A percentile compares a stretch with the other conserved stretches of the same genome.
These are phyloP conservation scores for Penicillium salamii DNA, from an alignment of 495 filamentous ascomycete genomes.

Conservation along the genomic window DNA sequence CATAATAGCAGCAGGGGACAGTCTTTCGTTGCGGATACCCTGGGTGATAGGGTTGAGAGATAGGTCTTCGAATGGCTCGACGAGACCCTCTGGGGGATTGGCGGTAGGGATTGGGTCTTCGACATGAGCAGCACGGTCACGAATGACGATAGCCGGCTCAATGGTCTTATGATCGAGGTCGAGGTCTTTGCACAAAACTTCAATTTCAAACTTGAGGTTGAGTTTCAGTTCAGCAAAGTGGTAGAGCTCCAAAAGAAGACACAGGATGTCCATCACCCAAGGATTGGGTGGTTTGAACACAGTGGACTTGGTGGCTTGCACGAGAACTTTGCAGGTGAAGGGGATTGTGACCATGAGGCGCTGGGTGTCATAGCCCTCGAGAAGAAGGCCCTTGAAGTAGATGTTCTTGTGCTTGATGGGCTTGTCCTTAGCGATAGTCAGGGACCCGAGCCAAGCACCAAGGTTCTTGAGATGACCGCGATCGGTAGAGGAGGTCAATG, in stretches of 20 bases:
- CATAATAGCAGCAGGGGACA: constrained; percentile 70
- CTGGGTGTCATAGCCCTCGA: constrained; percentile 88
- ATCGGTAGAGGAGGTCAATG: constrained; percentile 74
- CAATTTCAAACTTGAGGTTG: constrained; percentile 96
- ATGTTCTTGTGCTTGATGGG: constrained; percentile 96
- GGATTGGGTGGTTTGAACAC: constrained; percentile 95
- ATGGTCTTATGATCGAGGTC: constrained; percentile 82
- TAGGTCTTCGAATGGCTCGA: constrained; percentile 75
- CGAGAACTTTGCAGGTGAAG: constrained; percentile 92
- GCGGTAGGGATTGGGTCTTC: constrained; percentile 57
- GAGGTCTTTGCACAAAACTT: constrained; percentile 92
- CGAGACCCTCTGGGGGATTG: constrained; percentile 64
- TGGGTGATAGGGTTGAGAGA: constrained; percentile 68
- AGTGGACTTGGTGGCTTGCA: constrained; percentile 76
- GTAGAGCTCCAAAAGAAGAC: constrained; percentile 86
- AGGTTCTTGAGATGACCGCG: constrained; percentile 87
- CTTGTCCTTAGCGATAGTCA: constrained; percentile 92
- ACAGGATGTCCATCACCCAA: constrained; percentile 93
- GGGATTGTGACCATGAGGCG: constrained; percentile 88
- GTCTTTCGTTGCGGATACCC: constrained; percentile 62
- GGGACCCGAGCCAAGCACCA: constrained; percentile 84
- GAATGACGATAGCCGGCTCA: constrained; percentile 77
- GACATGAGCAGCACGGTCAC: constrained; percentile 58
- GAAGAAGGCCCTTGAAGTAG: constrained; percentile 89
- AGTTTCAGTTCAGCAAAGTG: constrained; percentile 89